Conservation (phyloP, 371 early-diverging fungal genomes). For the Apophysomyces variabilis region DNA sequence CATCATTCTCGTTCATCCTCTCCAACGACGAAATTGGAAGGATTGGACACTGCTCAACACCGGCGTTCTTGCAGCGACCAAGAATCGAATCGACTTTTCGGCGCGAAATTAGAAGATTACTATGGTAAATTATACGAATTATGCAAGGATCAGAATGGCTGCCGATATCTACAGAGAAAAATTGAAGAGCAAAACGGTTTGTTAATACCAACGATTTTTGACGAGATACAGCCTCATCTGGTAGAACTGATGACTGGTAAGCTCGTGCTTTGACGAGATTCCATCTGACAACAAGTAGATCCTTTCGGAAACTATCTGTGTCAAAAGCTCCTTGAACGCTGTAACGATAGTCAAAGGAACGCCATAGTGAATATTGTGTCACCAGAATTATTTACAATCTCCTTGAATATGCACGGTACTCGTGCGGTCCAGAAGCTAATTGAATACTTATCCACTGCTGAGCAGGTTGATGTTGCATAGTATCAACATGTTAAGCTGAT, state of each 20-base stretch:
- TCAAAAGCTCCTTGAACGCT: conserved; percentile 85
- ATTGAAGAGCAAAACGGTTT: conserved; percentile 77
- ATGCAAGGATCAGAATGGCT: conserved; percentile 92
- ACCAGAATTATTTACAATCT: conserved; percentile 76
- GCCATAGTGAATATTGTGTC: conserved; percentile 75
- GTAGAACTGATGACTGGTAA: conserved; percentile 82
- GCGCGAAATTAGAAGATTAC: conserved; percentile 69
- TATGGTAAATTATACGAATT: conserved; percentile 74
- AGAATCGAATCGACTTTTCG: conserved; percentile 65
- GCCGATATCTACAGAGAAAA: conserved; percentile 85
- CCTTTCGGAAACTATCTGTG: conserved; percentile 94
- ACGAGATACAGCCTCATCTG: conserved; percentile 76
- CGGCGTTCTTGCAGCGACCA: conserved; percentile 20
- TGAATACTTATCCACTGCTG: conserved; percentile 71
- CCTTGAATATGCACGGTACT: conserved; percentile 97
- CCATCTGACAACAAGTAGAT: conserved; percentile 43
- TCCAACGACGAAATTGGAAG: background rate
- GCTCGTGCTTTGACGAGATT: background rate
- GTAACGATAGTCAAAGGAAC: conserved; percentile 76
- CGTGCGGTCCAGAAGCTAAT: conserved; percentile 96
- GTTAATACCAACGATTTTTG: conserved; percentile 67
- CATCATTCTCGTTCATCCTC: conserved; percentile 11
- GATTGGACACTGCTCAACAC: background rate
- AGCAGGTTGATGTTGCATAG: conserved; percentile 47
- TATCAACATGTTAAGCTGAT: conserved; percentile 8